Conservation (phyloP, 1,139 yeast genomes). For the Scheffersomyces titani region DNA sequence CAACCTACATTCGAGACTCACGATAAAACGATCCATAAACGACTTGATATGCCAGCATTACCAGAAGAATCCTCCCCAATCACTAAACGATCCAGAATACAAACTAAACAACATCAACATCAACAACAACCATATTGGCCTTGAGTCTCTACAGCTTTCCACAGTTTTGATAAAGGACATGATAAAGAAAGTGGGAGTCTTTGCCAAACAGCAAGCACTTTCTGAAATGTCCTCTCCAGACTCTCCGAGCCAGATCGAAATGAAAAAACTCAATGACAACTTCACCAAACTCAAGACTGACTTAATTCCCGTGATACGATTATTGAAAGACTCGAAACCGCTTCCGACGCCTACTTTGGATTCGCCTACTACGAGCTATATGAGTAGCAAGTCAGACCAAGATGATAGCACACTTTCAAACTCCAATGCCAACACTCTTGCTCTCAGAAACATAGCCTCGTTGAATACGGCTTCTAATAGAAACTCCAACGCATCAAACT, state of each 20-base stretch:
- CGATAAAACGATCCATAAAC: slow-evolving; percentile 50
- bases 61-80: slow-evolving; percentile 29
- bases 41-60: slow-evolving; percentile 43
- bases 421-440: neutral
- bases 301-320: slow-evolving; percentile 51
- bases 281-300: slow-evolving; percentile 53
- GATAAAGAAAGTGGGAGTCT: slow-evolving; percentile 24
- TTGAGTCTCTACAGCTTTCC: slow-evolving; percentile 37
- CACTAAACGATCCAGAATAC: slow-evolving; percentile 32
- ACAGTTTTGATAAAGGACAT: slow-evolving; percentile 40
- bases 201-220: slow-evolving; percentile 7
- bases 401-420: neutral
- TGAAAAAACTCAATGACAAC: slow-evolving; percentile 47
- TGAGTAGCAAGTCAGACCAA: neutral
- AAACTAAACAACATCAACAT: slow-evolving; percentile 29
- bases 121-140: slow-evolving; percentile 33
- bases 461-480: neutral
- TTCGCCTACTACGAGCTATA: neutral
- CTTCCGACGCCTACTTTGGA: slow-evolving; percentile 56
- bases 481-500: slow-evolving; percentile 7
- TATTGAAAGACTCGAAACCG: slow-evolving; percentile 56
- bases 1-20: slow-evolving; percentile 43
- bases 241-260: slow-evolving; percentile 30
- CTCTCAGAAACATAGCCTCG: neutral
- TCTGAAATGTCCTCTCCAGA: slow-evolving; percentile 21